Evolutionary conservation across 371 early-diverging fungal species (phyloP), one percentile per base, ranked within the genome.

Genomic region (Zopfochytrium polystomum): DNA sequence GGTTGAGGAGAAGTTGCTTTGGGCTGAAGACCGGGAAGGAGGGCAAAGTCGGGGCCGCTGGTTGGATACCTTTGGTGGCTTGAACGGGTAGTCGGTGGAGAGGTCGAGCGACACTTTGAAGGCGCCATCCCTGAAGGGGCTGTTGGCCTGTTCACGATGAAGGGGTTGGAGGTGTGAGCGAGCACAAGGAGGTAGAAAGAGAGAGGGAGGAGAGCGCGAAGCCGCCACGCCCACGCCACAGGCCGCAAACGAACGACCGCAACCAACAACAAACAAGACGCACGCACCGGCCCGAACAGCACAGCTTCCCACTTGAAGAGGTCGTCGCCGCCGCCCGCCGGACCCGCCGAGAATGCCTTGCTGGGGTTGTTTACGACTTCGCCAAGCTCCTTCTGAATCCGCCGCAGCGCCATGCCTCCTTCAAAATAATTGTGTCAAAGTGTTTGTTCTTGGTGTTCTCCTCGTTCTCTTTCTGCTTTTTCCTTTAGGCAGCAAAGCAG

Each of bases 41-140:
- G 2, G 25, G 18, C 32, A 25, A 44, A 35, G 18, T 29, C 4
- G 20, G n/a, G 31, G 2, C 22, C 4, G 55, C 60, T n/a, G n/a
- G n/a, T n/a, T n/a, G n/a, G n/a, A 31, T 76, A 87, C 88, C 66
- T 81, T 85, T 31, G 96, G 96, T 23, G 95, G 93, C 66, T 92
- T 91, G 76, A 93, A 96, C 22, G 96, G 96, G 72, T 91, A 95
- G 58, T 93, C 93, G 0, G 85, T 73, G 48, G 87, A 80, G 61
- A 95, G 92, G 13, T 74, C 74, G 46, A 96, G 85, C 48, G 90
- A 85, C 23, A 96, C 62, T 52, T 85, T 81, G 74, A 95, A 96
- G 13, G 76, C 70, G 11, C 93, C 96, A 25, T 89, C 90, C 68
- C 85, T 82, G 72, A 93, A 96, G n/a, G 89, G 83, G 33, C 85